Conservation (phyloP, 176 grass and related monocot species). For the Chrysopogon serrulatus region DNA sequence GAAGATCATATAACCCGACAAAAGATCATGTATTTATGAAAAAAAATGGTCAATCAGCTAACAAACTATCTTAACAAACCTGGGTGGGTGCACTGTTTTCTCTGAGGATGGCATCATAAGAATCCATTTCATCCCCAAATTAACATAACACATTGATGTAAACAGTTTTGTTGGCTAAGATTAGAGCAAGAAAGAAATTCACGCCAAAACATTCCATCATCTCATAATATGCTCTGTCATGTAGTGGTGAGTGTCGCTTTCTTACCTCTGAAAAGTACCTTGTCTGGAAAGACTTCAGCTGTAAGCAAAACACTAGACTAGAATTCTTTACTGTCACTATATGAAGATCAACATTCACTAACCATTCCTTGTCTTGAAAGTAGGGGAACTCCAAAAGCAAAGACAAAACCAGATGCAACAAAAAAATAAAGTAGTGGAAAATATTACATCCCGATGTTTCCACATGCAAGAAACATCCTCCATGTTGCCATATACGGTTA, state of each 20-base stretch:
- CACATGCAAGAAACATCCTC: neutral
- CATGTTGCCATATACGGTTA: neutral
- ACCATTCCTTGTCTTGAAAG: conserved; percentile 99
- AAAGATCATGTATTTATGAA: no score
- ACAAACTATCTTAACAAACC: no score
- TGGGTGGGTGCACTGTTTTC: no score
- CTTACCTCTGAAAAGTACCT: conserved; percentile 96
- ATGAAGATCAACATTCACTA: neutral
- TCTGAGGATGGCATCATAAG: no score
- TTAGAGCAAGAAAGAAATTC: conserved; percentile 13
- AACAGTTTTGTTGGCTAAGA: neutral
- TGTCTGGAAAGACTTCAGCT: conserved; percentile 53
- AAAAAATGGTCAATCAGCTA: neutral
- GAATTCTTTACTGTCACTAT: neutral
- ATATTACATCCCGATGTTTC: neutral
- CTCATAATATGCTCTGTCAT: conserved; percentile 91
- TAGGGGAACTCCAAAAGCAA: no score
- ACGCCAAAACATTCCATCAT: conserved; percentile 99
- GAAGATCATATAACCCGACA: neutral
- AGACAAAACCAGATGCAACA: no score
- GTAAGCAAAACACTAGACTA: conserved; percentile 6
- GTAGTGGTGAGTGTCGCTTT: conserved; percentile 81
- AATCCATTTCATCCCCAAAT: no score
- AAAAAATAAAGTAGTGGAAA: no score
- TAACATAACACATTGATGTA: neutral